phyloP scores from a whole-genome alignment of 805 yeast genomes.

The Pichia nakasei region DNA sequence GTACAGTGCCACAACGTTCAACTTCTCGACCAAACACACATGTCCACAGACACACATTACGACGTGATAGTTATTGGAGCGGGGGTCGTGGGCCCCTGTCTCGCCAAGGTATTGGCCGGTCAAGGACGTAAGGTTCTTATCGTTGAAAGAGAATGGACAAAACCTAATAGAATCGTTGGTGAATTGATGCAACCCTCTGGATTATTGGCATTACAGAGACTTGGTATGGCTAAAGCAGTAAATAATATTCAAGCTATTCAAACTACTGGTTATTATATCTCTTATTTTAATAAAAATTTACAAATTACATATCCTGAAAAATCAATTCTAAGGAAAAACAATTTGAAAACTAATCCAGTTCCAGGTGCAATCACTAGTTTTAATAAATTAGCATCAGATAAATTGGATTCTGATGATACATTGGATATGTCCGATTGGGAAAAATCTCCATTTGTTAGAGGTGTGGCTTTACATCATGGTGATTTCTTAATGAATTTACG shows the following conservation, averaged over 20 bases:
- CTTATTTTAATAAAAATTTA: slow-evolving; percentile 50
- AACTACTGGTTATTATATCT: slow-evolving; percentile 73
- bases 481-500: slow-evolving; percentile 74
- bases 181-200: slow-evolving; percentile 97
- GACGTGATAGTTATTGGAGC: slow-evolving; percentile 95
- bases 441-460: slow-evolving; percentile 46
- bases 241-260: slow-evolving; percentile 70
- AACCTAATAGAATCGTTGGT: slow-evolving; percentile 95
- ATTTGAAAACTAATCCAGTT: slow-evolving; percentile 31
- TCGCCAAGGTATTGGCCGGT: slow-evolving; percentile 83
- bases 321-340: slow-evolving; percentile 35
- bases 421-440: slow-evolving; percentile 48
- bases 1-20: too few relatives aligned
- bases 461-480: slow-evolving; percentile 92
- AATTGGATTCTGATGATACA: slow-evolving; percentile 39
- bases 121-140: slow-evolving; percentile 79
- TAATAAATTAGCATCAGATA: slow-evolving; percentile 28
- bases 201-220: slow-evolving; percentile 66
- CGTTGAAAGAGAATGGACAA: slow-evolving; percentile 81
- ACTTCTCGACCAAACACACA: too few relatives aligned
- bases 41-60: slow-evolving; percentile 26
- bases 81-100: slow-evolving; percentile 94
- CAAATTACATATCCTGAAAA: slow-evolving; percentile 67
- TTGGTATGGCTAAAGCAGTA: slow-evolving; percentile 74
- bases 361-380: slow-evolving; percentile 33